A percentile compares a stretch with the other conserved stretches of the same genome.
phyloP scores from a whole-genome alignment of 768 basidiomycete species.

The Suillus variegatus region DNA sequence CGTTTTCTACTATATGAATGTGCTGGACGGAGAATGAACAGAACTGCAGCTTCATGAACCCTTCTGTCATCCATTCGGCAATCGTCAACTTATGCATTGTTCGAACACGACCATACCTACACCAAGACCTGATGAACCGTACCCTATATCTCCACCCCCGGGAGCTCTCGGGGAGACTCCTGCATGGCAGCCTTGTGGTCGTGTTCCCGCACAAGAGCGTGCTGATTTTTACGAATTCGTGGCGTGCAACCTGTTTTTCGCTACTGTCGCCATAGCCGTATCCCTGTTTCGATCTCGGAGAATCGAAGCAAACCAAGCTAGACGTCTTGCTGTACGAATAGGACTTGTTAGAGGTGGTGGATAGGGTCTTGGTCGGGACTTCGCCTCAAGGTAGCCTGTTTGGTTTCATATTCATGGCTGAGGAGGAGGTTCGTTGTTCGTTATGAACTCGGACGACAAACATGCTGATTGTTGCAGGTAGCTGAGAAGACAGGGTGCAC shows the following conservation, averaged over 20 bases:
- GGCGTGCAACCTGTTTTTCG: constrained; percentile 78
- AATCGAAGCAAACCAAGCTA: constrained; percentile 72
- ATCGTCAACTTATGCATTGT: constrained; percentile 88
- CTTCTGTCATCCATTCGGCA: constrained; percentile 95
- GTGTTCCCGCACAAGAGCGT: constrained; percentile 75
- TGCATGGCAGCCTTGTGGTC: constrained; percentile 94
- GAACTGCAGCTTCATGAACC: constrained; percentile 73
- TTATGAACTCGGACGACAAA: not conserved
- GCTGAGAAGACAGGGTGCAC: not conserved
- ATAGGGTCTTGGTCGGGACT: not conserved
- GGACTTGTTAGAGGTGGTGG: constrained; percentile 54
- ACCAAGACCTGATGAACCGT: constrained; percentile 17
- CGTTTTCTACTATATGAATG: constrained; percentile 25
- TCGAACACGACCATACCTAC: constrained; percentile 31
- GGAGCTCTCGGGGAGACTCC: constrained; percentile 55
- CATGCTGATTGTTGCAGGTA: not conserved
- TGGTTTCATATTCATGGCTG: not conserved
- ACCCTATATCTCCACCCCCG: constrained; percentile 17
- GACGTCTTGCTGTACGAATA: constrained; percentile 84
- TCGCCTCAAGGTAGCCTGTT: not conserved
- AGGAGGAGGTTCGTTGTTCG: not conserved
- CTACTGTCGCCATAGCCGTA: constrained; percentile 60
- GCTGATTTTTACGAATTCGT: constrained; percentile 92
- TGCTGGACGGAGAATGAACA: constrained; percentile 10
- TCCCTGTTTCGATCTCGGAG: constrained; percentile 69